These are phyloP conservation scores for Fraxinus paxiana DNA, from an alignment of 305 asterid species.

Conservation along the genomic window DNA sequence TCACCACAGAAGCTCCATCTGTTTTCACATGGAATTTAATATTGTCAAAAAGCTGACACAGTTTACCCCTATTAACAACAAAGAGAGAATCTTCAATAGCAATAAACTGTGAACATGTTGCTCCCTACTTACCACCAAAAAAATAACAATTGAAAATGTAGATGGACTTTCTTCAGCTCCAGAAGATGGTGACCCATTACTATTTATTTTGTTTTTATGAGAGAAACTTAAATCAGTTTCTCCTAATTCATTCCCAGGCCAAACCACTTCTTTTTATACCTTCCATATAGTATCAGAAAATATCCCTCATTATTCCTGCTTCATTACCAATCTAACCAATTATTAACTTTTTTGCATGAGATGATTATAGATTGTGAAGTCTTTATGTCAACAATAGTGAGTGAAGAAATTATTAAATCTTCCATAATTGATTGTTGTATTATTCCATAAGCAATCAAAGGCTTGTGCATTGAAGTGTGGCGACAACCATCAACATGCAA, in stretches of 20 bases:
- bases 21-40: conserved; percentile 31
- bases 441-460: background rate
- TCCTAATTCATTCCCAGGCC: background rate
- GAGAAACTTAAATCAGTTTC: background rate
- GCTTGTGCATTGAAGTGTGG: background rate
- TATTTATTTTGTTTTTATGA: background rate
- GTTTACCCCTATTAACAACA: background rate
- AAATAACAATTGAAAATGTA: background rate
- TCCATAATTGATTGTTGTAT: background rate
- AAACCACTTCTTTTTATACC: background rate
- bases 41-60: conserved; percentile 18
- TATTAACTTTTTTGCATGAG: background rate
- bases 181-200: background rate
- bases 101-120: background rate
- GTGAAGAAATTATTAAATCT: background rate
- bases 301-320: background rate
- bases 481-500: background rate
- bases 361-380: background rate
- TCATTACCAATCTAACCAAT: background rate
- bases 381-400: background rate
- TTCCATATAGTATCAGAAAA: background rate
- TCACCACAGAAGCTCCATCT: conserved; percentile 56
- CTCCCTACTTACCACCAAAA: background rate
- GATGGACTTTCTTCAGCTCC: background rate
- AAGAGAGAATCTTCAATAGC: background rate